phyloP scores from a whole-genome alignment of 1,284 basidiomycete species.

The Sanghuangporus sanghuang region DNA sequence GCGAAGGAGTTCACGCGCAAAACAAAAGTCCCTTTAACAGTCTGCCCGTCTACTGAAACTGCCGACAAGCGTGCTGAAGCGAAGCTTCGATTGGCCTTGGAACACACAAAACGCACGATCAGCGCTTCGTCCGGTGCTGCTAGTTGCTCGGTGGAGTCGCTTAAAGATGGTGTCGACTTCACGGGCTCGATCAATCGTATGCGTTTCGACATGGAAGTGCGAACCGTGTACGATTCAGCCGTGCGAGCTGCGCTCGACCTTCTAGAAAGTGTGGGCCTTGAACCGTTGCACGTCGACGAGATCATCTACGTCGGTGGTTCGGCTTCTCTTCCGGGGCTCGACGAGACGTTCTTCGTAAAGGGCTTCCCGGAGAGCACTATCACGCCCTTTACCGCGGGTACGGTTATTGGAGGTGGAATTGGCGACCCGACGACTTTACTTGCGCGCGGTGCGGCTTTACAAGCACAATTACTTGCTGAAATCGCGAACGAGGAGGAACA shows the following conservation, averaged over 20 bases:
- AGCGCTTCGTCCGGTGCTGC: conserved; percentile 85
- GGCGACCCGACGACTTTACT: conserved; percentile 88
- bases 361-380: conserved; percentile 68
- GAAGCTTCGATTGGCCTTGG: conserved; percentile 89
- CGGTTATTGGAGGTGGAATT: conserved; percentile 62
- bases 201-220: conserved; percentile 87
- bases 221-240: conserved; percentile 70
- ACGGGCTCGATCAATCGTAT: conserved; percentile 91
- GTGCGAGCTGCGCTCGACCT: conserved; percentile 58
- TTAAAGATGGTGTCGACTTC: conserved; percentile 94
- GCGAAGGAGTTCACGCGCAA: conserved; percentile 98
- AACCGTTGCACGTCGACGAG: conserved; percentile 84
- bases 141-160: conserved; percentile 87
- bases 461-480: conserved; percentile 67
- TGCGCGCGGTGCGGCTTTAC: conserved; percentile 83
- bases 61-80: conserved; percentile 86
- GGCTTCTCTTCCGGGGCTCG: conserved; percentile 80
- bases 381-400: conserved; percentile 60
- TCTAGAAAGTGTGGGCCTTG: conserved; percentile 58
- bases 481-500: conserved; percentile 43
- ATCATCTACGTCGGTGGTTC: conserved; percentile 90
- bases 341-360: conserved; percentile 59
- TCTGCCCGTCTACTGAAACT: conserved; percentile 50
- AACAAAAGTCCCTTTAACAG: conserved; percentile 75
- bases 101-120: conserved; percentile 93